A percentile compares a stretch with the other conserved stretches of the same genome.
phyloP scores from a whole-genome alignment of 2,329 filamentous ascomycete genomes.

The Blastomyces emzantsi region DNA sequence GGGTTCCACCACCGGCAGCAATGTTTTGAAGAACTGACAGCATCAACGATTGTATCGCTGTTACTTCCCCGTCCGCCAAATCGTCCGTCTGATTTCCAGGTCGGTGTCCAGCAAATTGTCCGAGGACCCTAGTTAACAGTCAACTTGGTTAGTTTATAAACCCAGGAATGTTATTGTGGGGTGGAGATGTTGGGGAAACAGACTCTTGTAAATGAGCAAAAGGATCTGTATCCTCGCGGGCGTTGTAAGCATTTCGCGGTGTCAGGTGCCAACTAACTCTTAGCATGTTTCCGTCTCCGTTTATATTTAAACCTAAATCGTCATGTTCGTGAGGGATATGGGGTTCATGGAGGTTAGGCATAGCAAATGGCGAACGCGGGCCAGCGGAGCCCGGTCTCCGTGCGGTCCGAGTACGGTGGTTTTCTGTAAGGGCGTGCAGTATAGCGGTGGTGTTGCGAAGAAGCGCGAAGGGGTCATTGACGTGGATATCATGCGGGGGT shows the following conservation, averaged over 20 bases:
- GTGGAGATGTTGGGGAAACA: constrained; percentile 19
- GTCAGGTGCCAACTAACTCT: constrained; percentile 28
- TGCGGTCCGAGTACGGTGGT: not conserved
- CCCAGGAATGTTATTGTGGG: not conserved
- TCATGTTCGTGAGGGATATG: not conserved
- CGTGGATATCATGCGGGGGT: not conserved
- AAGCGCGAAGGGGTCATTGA: not conserved
- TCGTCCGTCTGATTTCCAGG: not conserved
- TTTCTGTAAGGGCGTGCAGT: not conserved
- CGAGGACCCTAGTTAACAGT: not conserved
- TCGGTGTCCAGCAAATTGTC: not conserved
- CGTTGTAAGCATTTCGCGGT: constrained; percentile 44
- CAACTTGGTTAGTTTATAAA: not conserved
- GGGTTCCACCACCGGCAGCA: constrained; percentile 55
- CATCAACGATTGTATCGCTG: constrained; percentile 20
- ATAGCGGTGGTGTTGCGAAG: not conserved
- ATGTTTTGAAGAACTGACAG: constrained; percentile 43
- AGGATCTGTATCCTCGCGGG: constrained; percentile 41
- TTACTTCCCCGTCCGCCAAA: constrained; percentile 8
- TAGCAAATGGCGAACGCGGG: not conserved
- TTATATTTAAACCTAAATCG: not conserved
- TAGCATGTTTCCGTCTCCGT: not conserved
- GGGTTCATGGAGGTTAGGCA: not conserved
- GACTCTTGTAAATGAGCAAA: constrained; percentile 43
- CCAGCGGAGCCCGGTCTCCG: not conserved